Base-by-base conservation (phyloP, 208 protist genomes). In the Phytomonas francai region DNA sequence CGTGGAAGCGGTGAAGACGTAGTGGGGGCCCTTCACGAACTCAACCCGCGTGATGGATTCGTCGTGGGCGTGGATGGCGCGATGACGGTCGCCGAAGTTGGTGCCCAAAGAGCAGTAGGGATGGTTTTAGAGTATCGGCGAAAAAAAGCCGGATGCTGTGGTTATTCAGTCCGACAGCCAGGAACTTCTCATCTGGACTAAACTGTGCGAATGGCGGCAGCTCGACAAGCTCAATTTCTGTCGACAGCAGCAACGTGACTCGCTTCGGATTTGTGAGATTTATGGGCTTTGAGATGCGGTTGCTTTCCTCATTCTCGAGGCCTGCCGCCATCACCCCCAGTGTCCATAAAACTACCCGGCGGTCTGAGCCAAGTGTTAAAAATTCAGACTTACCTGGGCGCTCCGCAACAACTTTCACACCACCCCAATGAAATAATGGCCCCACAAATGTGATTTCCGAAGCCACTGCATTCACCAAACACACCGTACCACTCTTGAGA, bases 91-190 rank as follows among this genome's bases (percentile, higher is more conserved):
- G 76, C 97, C 96, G 81, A 97, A 98, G 74, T 98, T 92, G 5
- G 97, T 99, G 98, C 2, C 98, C 98, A 77, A 99, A 99, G 19
- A 99, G 84, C 9, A 92, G 95, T 28, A 99, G 89, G 77, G 96
- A 98, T 59, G 99, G 98, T 80, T 99, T 99, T 58, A 99, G 77
- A 19, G 89, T 89, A 76, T 99, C 98, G 6, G 70, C 81, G 74
- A 97, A 98, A 83, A 99, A 99, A 32, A 99, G 83, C 80, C 98
- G 97, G 28, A 99, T 92, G 27, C 95, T 99, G 69, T 91, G 90
- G 87, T 99, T 98, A 33, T 99, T 86, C 60, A 99, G 75, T 19
- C 91, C 88, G 11, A 98, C 92, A 0, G 91, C 95, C n/a, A 98
- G 76, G 70, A 91, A 94, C 56, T 88, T 88, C 4, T 76, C 77